Conservation (phyloP, 345 rosid species). For the Rhizophora apiculata region DNA sequence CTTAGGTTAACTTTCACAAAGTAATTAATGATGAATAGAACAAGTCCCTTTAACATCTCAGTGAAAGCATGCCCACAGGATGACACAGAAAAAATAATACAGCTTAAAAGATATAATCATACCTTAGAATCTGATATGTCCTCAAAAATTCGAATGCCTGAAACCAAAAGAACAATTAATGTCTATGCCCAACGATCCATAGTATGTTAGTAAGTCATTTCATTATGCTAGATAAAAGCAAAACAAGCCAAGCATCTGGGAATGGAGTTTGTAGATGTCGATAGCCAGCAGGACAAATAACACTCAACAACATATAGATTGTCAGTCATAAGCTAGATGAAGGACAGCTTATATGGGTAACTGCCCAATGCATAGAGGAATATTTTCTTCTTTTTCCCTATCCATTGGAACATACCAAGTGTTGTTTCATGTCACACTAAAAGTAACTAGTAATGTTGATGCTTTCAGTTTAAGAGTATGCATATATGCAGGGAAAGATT, state of each 20-base stretch:
- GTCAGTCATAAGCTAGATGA: not conserved
- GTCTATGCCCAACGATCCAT: not conserved
- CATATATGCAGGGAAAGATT: no score
- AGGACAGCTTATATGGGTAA: not conserved
- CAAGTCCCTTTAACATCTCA: not conserved
- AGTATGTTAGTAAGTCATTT: not conserved
- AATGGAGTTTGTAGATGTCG: not conserved
- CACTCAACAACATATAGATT: not conserved
- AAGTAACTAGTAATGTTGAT: no score
- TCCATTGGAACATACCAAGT: not conserved
- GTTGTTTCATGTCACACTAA: not conserved
- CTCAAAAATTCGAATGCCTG: conserved; percentile 95
- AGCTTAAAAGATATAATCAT: conserved; percentile 3
- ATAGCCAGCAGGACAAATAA: not conserved
- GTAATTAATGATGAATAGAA: no score
- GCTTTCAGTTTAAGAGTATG: no score
- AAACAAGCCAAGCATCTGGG: not conserved
- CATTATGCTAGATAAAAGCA: not conserved
- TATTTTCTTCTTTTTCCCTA: not conserved
- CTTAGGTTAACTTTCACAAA: no score
- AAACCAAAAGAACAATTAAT: conserved; percentile 23
- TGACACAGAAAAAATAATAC: not conserved
- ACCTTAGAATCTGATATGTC: conserved; percentile 82
- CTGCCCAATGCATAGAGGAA: not conserved
- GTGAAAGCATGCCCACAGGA: not conserved